Evolutionary conservation across 805 yeast genomes (phyloP).

Genomic region (Helenozyma baotianmanensis): DNA sequence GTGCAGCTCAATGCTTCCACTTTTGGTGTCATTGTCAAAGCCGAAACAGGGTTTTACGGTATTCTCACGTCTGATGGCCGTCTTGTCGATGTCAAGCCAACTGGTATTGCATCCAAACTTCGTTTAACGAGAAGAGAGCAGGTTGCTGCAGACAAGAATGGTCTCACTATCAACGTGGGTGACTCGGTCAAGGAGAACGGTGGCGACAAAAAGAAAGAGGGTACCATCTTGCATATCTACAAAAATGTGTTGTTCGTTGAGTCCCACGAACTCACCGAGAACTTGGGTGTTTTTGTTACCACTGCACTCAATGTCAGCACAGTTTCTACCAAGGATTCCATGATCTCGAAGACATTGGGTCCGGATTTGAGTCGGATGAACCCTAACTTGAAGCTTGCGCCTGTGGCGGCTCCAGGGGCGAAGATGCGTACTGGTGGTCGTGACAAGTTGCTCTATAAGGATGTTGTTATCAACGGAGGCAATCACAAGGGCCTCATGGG

Average conservation of each 20-base stretch:
- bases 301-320: constrained; percentile 74
- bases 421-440: constrained; percentile 61
- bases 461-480: constrained; percentile 83
- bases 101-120: constrained; percentile 77
- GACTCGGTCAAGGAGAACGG: constrained; percentile 82
- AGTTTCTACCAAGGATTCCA: constrained; percentile 76
- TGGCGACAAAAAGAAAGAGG: constrained; percentile 80
- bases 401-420: constrained; percentile 43
- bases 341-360: constrained; percentile 48
- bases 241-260: constrained; percentile 75
- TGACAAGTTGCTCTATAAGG: constrained; percentile 75
- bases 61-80: constrained; percentile 82
- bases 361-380: constrained; percentile 83
- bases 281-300: constrained; percentile 87
- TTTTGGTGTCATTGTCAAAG: constrained; percentile 85
- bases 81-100: constrained; percentile 63
- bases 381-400: constrained; percentile 58
- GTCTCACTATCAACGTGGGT: constrained; percentile 81
- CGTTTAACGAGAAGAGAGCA: constrained; percentile 61
- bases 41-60: constrained; percentile 81
- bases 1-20: constrained; percentile 81
- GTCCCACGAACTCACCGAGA: constrained; percentile 73
- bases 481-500: constrained; percentile 95
- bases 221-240: constrained; percentile 81
- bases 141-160: constrained; percentile 81